Base-by-base conservation (phyloP, 805 yeast species). In the Saturnispora besseyi region DNA sequence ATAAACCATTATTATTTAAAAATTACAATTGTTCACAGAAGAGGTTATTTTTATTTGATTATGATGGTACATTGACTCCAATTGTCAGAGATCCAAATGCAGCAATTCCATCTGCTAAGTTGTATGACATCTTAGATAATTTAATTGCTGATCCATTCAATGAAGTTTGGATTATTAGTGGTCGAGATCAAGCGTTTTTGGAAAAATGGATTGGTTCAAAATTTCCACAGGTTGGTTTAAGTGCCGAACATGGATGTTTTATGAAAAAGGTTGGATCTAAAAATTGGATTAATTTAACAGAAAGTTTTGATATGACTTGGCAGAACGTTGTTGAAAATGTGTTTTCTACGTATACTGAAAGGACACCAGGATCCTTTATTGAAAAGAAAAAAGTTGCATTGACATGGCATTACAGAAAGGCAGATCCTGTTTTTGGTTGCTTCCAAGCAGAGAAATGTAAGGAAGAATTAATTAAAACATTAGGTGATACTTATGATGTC, bases 181-280 rank as follows among this genome's bases (percentile, higher is more conserved):
- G 99, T 2, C 79, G 99, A 58, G 99, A 93, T 65, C 96, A 87
- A 68, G 78, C 73, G 46, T 93, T 93, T 61, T 74, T 93, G 59
- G 95, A 85, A 54, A 79, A 81, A 66, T 89, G 96, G 93, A 70
- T 90, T 54, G 97, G 97, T 7, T 60, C 75, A 2, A 75, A 75
- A 54, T 72, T 77, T 50, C 72, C 75, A 18, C 66, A 73, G 41
- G 69, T 93, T 32, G 96, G 97, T 1, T 73, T 93, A 48, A 83
- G 95, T 51, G 98, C 99, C 0, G 99, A 93, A 63, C 99, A 93
- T 65, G 99, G 99, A 7, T 91, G 97, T 61, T 93, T 93, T 61
- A 77, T 91, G 76, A 85, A 84, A 62, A 83, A 78, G 55, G 76
- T 83, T n/a, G 80, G 81, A 9, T 61, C 73, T 1, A 66, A 69